Percentiles rank a stretch among this genome's conserved stretches.
Evolutionary conservation across 768 basidiomycete species (phyloP).

Genomic region (Dioszegia crocea): DNA sequence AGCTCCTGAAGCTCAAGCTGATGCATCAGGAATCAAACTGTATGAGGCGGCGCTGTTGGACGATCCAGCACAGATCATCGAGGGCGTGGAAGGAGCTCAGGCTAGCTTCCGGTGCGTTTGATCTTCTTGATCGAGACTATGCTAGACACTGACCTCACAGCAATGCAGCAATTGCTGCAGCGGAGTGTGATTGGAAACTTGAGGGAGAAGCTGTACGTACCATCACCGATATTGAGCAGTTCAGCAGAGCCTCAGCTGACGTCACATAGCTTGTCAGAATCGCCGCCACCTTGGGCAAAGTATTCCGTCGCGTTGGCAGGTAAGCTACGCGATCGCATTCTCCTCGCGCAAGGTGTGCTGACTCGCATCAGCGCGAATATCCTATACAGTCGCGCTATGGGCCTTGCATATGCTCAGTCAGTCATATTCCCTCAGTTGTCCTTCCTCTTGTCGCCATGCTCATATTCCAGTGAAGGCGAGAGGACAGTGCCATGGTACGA

Average conservation of each 20-base stretch:
- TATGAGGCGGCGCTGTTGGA: neutral
- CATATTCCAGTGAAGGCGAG: neutral
- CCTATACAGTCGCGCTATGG: slow-evolving; percentile 2
- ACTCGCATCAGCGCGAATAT: neutral
- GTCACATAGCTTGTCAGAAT: neutral
- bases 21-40: neutral
- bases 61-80: slow-evolving; percentile 7
- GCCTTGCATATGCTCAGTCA: neutral
- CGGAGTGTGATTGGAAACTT: slow-evolving; percentile 4
- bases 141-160: neutral
- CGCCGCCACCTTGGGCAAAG: neutral
- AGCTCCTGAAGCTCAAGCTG: neutral
- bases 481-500: neutral
- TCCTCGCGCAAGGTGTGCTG: too few species aligned
- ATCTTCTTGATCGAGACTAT: too few species aligned
- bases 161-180: slow-evolving; percentile 4
- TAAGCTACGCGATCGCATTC: neutral
- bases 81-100: slow-evolving; percentile 5
- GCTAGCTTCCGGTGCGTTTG: neutral
- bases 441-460: neutral
- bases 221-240: neutral
- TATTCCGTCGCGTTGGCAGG: slow-evolving; percentile 1
- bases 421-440: neutral
- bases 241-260: neutral
- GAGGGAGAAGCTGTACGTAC: slow-evolving; percentile 6